Evolutionary conservation across 2,329 filamentous ascomycete genomes (phyloP).

Genomic region (Macrophomina pseudophaseolina): DNA sequence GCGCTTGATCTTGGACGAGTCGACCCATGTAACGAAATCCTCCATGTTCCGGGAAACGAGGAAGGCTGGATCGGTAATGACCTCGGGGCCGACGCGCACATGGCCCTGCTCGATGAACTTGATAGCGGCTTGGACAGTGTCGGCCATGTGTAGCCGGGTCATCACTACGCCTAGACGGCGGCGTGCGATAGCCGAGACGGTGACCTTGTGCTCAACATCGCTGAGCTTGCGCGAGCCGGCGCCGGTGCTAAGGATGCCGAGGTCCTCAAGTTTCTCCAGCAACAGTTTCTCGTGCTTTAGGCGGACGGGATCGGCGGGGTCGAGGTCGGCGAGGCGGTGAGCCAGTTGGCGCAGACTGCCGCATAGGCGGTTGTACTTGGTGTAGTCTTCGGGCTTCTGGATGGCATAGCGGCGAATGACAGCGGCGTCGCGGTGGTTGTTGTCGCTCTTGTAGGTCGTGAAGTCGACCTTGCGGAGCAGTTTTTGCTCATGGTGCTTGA

Average conservation of each 20-base stretch:
- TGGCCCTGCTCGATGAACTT: conserved; percentile 95
- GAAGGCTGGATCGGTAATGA: conserved; percentile 87
- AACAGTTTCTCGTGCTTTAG: conserved; percentile 85
- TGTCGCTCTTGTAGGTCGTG: conserved; percentile 88
- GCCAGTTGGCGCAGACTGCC: conserved; percentile 85
- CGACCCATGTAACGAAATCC: conserved; percentile 95
- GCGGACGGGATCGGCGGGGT: conserved; percentile 77
- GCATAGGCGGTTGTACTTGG: conserved; percentile 50
- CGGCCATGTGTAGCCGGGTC: conserved; percentile 88
- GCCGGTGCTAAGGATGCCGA: conserved; percentile 79
- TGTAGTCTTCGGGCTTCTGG: conserved; percentile 86
- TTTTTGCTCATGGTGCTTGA: conserved; percentile 90
- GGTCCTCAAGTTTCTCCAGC: conserved; percentile 89
- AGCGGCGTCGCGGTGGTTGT: conserved; percentile 79
- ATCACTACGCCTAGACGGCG: conserved; percentile 86
- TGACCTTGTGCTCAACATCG: conserved; percentile 82
- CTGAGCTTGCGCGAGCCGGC: conserved; percentile 65
- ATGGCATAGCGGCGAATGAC: conserved; percentile 89
- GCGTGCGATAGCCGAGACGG: conserved; percentile 86
- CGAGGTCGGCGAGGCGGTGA: conserved; percentile 81
- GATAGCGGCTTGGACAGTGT: conserved; percentile 78
- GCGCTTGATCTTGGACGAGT: conserved; percentile 95
- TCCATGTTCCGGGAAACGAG: conserved; percentile 86
- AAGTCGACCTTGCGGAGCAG: conserved; percentile 93
- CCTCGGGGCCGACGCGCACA: conserved; percentile 87